Conservation (phyloP, 345 rosid genomes). For the Laguncularia racemosa region DNA sequence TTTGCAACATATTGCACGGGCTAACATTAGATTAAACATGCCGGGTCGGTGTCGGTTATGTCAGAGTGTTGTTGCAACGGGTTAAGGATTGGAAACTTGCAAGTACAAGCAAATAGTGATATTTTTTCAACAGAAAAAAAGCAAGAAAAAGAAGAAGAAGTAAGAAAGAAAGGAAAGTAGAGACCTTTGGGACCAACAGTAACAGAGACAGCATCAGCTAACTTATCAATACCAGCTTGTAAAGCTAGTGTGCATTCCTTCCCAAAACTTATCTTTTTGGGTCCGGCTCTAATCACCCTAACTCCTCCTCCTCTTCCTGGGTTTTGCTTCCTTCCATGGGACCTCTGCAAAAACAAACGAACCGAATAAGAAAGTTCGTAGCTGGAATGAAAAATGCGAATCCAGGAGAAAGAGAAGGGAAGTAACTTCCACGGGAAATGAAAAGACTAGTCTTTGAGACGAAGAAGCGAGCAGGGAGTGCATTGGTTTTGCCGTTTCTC, state of each 20-base stretch:
- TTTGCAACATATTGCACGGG: too few species aligned
- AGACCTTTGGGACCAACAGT: slow-evolving; percentile 80
- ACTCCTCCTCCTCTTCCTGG: slow-evolving; percentile 17
- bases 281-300: slow-evolving; percentile 53
- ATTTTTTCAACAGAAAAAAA: neutral
- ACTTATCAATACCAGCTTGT: slow-evolving; percentile 76
- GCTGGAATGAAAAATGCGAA: too few species aligned
- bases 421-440: neutral
- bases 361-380: too few species aligned
- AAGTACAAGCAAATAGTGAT: neutral
- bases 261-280: slow-evolving; percentile 62
- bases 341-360: too few species aligned
- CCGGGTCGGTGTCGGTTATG: neutral
- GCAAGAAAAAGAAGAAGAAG: too few species aligned
- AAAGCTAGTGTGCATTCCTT: slow-evolving; percentile 63
- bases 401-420: slow-evolving; percentile 5
- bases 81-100: neutral
- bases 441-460: neutral
- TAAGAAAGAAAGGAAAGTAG: slow-evolving; percentile 1
- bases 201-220: slow-evolving; percentile 84
- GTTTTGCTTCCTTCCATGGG: slow-evolving; percentile 17
- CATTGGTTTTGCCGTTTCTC: too few species aligned
- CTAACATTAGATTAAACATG: neutral
- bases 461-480: too few species aligned
- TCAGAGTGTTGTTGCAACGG: too few species aligned